Evolutionary conservation across 2,329 filamentous ascomycete species (phyloP).

Genomic region (Coniochaeta hoffmannii): DNA sequence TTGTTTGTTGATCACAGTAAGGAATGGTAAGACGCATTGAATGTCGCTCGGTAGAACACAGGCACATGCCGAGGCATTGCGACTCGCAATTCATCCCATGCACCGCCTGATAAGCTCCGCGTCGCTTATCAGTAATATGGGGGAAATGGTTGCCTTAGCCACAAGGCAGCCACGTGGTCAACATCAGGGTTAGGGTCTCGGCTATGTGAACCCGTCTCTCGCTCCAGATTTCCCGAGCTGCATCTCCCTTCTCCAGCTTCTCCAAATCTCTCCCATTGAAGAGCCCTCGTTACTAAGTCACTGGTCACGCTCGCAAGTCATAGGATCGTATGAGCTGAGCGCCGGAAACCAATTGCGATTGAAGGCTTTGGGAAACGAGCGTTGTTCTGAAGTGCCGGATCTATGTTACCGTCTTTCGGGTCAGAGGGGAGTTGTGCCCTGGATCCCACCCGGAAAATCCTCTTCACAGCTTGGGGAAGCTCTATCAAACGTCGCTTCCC

Average conservation of each 20-base stretch:
- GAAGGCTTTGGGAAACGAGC: neutral
- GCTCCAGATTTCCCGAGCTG: neutral
- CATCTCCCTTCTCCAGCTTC: neutral
- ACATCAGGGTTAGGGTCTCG: neutral
- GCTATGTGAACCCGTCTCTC: neutral
- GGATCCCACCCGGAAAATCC: conserved; percentile 15
- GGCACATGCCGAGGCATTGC: neutral
- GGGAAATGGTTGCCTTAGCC: no score
- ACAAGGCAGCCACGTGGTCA: no score
- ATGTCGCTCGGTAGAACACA: neutral
- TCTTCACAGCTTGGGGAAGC: conserved; percentile 11
- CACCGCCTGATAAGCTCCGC: neutral
- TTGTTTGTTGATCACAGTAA: neutral
- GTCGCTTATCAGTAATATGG: neutral
- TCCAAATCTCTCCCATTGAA: neutral
- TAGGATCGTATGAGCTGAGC: neutral
- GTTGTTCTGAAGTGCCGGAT: neutral
- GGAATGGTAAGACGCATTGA: neutral
- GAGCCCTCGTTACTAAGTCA: neutral
- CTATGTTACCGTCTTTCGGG: neutral
- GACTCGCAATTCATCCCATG: no score
- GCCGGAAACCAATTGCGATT: neutral
- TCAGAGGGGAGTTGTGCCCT: neutral
- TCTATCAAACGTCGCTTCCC: conserved; percentile 12
- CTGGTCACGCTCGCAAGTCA: neutral